A percentile compares a stretch with the other conserved stretches of the same genome.
These are phyloP conservation scores for Cryptomeria japonica DNA, from an alignment of 75 land plant species.

Conservation along the genomic window DNA sequence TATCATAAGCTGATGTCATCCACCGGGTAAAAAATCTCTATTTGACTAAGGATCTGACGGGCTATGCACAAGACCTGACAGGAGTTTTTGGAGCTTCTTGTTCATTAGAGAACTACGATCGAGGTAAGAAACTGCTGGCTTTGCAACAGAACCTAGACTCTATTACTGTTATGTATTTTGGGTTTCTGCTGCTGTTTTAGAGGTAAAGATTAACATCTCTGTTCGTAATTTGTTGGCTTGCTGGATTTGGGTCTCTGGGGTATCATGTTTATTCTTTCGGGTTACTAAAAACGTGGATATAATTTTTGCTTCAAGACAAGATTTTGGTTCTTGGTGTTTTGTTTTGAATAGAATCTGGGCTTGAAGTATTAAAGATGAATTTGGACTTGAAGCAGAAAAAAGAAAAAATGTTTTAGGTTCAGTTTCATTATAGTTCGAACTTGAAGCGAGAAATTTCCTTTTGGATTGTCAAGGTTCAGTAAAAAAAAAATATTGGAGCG, in stretches of 20 bases:
- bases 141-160: not conserved
- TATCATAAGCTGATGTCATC: not conserved
- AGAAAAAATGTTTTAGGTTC: not conserved
- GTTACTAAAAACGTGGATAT: not conserved
- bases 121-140: not conserved
- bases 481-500: not conserved
- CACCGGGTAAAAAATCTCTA: not conserved
- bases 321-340: not conserved
- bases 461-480: no score
- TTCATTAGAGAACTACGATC: not conserved
- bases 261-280: not conserved
- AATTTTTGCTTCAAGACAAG: not conserved
- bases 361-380: not conserved
- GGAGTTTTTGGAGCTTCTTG: not conserved
- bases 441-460: not conserved
- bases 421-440: not conserved
- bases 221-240: not conserved
- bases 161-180: no score
- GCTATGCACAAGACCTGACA: not conserved
- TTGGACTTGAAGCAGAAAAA: not conserved
- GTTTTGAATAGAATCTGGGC: not conserved
- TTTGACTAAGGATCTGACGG: not conserved
- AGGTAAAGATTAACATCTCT: not conserved
- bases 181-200: not conserved
- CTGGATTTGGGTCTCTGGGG: not conserved